Evolutionary conservation across 1,139 yeast species (phyloP), one percentile per base, ranked within the genome.

Genomic region (Ogataea hybrid): DNA sequence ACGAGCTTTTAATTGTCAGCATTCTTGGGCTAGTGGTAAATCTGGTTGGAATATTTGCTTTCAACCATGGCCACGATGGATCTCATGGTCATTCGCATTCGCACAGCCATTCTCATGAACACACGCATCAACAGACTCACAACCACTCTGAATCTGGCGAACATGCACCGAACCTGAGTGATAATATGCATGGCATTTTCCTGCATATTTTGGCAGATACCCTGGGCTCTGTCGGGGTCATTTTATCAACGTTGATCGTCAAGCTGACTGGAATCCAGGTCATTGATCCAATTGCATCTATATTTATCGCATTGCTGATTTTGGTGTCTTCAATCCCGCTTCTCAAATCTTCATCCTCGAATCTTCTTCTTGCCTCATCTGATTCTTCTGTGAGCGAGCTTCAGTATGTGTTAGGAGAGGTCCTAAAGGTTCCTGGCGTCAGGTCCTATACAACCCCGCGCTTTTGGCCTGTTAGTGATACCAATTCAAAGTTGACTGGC

Each of bases 191-290:
- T 48, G 99, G 99, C 17, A 88, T 92, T 9, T 92, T 92, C 54
- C 68, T 92, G 33, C 99, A 92, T 56, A 86, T 92, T 33, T 64
- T 92, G 35, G 98, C 99, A 0, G 99, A 92, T 57, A 92, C 98
- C 0, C 69, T 94, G 25, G 98, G 99, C 0, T 90, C 97, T 0
- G 95, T 89, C 0, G 97, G 98, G 5, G 99, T 94, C 18, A 92
- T 94, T 10, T 64, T 87, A 0, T 89, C 97, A 0, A 92, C 98
- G 0, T 44, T 84, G 2, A 63, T 84, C 30, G 80, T 85, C 17
- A 79, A 78, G 44, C 48, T 74, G 12, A 54, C 62, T 1, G 59
- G 59, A 2, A 75, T 81, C 59, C 65, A 71, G 16, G 74, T 82
- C 65, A 50, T 73, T 22, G 99, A 92, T 59, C 97, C 99, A 0